A percentile compares a stretch with the other conserved stretches of the same genome.
Evolutionary conservation across 495 filamentous ascomycete genomes (phyloP).

Genomic region (Daldinia decipiens): DNA sequence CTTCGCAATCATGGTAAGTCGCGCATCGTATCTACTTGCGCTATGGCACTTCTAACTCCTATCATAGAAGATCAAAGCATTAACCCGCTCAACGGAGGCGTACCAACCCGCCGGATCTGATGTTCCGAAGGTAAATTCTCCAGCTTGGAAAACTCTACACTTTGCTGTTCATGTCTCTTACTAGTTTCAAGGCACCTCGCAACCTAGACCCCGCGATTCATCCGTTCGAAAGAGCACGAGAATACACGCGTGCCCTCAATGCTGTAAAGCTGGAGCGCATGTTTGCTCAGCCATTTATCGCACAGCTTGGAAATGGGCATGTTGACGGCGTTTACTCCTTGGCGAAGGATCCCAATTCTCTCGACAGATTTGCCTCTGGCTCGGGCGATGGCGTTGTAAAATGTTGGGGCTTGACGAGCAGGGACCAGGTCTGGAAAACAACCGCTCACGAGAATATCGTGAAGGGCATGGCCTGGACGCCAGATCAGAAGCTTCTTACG

Average conservation of each 20-base stretch:
- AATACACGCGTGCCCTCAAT: slow-evolving; percentile 82
- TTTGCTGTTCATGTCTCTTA: slow-evolving; percentile 12
- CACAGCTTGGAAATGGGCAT: slow-evolving; percentile 87
- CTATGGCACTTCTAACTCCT: slow-evolving; percentile 13
- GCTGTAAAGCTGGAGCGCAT: slow-evolving; percentile 94
- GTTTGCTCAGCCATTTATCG: slow-evolving; percentile 93
- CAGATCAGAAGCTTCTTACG: slow-evolving; percentile 84
- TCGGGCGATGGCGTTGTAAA: slow-evolving; percentile 90
- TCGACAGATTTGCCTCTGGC: slow-evolving; percentile 78
- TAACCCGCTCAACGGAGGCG: slow-evolving; percentile 78
- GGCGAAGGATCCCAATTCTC: slow-evolving; percentile 74
- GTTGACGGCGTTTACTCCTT: slow-evolving; percentile 89
- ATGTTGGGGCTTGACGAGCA: slow-evolving; percentile 86
- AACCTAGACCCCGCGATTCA: slow-evolving; percentile 94
- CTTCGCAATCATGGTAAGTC: slow-evolving; percentile 31
- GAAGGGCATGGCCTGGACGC: slow-evolving; percentile 89
- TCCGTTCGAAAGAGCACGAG: slow-evolving; percentile 92
- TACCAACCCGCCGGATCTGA: slow-evolving; percentile 82
- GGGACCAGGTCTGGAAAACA: slow-evolving; percentile 81
- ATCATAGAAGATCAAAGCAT: slow-evolving; percentile 86
- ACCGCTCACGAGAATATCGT: slow-evolving; percentile 81
- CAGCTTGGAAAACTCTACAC: slow-evolving; percentile 1
- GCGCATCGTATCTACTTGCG: not conserved
- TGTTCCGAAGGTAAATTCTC: slow-evolving; percentile 64
- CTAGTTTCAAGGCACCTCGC: slow-evolving; percentile 62